A percentile compares a stretch with the other conserved stretches of the same genome.
Conservation (phyloP, 805 yeast species). For the Candida sithepensis region DNA sequence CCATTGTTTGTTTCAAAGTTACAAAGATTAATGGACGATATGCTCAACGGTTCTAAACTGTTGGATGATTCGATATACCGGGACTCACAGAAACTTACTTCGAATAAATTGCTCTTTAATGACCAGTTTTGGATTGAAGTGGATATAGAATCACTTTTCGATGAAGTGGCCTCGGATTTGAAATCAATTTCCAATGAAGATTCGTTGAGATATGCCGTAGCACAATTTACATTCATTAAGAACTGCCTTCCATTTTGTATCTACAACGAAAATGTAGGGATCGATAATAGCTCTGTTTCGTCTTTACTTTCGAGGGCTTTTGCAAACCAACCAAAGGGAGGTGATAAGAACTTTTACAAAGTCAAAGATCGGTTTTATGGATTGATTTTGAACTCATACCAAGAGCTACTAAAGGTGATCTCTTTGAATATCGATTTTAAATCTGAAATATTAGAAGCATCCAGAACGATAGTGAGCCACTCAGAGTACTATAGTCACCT, state of each 20-base stretch:
- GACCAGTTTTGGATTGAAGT: slow-evolving; percentile 27
- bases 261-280: slow-evolving; percentile 20
- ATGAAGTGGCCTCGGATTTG: slow-evolving; percentile 12
- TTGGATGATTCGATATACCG: slow-evolving; percentile 16
- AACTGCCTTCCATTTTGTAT: slow-evolving; percentile 21
- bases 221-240: slow-evolving; percentile 25
- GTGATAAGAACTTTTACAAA: slow-evolving; percentile 39
- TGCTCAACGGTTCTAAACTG: slow-evolving; percentile 18
- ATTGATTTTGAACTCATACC: slow-evolving; percentile 16
- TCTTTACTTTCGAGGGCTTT: slow-evolving; percentile 19
- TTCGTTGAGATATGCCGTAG: slow-evolving; percentile 18
- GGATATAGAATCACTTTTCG: slow-evolving; percentile 19
- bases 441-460: slow-evolving; percentile 7
- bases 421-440: slow-evolving; percentile 3
- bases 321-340: slow-evolving; percentile 15
- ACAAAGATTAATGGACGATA: slow-evolving; percentile 23
- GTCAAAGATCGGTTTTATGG: slow-evolving; percentile 38
- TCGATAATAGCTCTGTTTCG: slow-evolving; percentile 20
- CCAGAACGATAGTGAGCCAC: slow-evolving; percentile 10
- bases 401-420: slow-evolving; percentile 14
- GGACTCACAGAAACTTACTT: slow-evolving; percentile 19
- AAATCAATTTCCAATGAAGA: slow-evolving; percentile 13
- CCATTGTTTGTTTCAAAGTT: slow-evolving; percentile 18
- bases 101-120: slow-evolving; percentile 17
- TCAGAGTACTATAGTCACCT: slow-evolving; percentile 19